Base-by-base conservation (phyloP, 192 early-diverging fungal species). In the Thamnidium elegans region DNA sequence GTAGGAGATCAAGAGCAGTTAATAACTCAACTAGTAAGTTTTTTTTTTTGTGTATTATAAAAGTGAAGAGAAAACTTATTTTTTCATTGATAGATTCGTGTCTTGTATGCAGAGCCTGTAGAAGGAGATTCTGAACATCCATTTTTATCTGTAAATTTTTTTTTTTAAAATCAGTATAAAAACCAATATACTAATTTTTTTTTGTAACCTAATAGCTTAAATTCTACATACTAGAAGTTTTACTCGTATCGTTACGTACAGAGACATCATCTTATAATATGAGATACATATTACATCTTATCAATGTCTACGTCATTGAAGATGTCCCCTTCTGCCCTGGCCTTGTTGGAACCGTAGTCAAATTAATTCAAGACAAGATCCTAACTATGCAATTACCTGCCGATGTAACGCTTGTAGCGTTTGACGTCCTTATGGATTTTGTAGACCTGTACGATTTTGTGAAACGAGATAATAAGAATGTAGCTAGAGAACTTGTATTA, bases 241-340 rank as follows among this genome's bases (percentile, higher is more conserved):
- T 93, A 1, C 58, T 90, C 10, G 80, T 68, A 31, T 88, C 89
- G 4, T 76, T 92, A 9, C 71, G 78, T 43, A 79, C 85, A 7
- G 91, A 93, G 54, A 77, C 76, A 0, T 79, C 75, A 1, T 79
- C 88, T 0, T 76, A 78, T 58, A 93, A 93, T 65, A 55, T 83
- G 51, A 74, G 87, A 36, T 86, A 84, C 50, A 36, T 89, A 14
- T 74, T 92, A 9, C 84, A 90, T 55, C 55, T 92, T 2, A 80
- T 92, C 50, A 78, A 80, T 23, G 86, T 86, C 34, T 93, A 90
- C 69, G 85, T 84, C 0, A 74, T 83, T 34, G 89, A 94, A 56
- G 92, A 94, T 78, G 86, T 85, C 1, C 73, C 84, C 4, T 89
- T 88, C 39, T 87, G 87, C 58, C 88, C 88, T 43, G 89, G 89